Evolutionary conservation across 495 filamentous ascomycete species (phyloP), one percentile per base, ranked within the genome.

Genomic region (Podospora pseudopauciseta): DNA sequence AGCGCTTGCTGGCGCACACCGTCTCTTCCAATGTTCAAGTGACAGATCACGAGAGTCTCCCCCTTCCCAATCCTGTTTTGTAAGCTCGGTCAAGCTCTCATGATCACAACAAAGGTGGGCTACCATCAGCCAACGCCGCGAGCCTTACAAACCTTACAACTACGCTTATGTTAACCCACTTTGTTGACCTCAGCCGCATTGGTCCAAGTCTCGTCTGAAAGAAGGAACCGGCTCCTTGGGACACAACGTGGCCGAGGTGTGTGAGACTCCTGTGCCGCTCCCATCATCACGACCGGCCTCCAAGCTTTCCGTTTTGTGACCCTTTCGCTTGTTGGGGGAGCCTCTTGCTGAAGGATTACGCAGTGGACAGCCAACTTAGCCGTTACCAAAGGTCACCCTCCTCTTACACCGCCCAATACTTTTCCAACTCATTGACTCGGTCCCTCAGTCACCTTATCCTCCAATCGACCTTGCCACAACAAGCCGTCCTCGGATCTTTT

Each of bases 1-100:
- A 65, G 69, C 63, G 60, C 68, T 39, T 34, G 4, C 32, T 55
- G 61, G 28, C 30, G 23, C 60, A 55, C 69, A 70, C 69, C 69
- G 69, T 65, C 34, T 57, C 44, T 61, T 70, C 56, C 9, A 27
- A 27, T 19, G 66, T 3, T 54, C 32, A 30, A 34, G 2, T 26
- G 18, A 32, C 27, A 19, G 28, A 67, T 70, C 65, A 70, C 68
- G 68, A 55, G 62, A 55, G 39, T 67, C 26, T 28, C 61, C 58
- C 49, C 58, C 49, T 49, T 49, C 39, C 39, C 39, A 49, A 49
- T 49, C 39, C 13, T 49, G 62, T 61, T 62, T 59, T 69, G 39
- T 49, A 49, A 49, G 39, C 39, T 49, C 39, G 9, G 39, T 49
- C 39, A 49, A 49, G 6, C 39, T 49, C 39, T 49, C 39, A 49